A percentile compares a stretch with the other conserved stretches of the same genome.
phyloP scores from a whole-genome alignment of 2,329 filamentous ascomycete species.

The Passalora sequoiae region DNA sequence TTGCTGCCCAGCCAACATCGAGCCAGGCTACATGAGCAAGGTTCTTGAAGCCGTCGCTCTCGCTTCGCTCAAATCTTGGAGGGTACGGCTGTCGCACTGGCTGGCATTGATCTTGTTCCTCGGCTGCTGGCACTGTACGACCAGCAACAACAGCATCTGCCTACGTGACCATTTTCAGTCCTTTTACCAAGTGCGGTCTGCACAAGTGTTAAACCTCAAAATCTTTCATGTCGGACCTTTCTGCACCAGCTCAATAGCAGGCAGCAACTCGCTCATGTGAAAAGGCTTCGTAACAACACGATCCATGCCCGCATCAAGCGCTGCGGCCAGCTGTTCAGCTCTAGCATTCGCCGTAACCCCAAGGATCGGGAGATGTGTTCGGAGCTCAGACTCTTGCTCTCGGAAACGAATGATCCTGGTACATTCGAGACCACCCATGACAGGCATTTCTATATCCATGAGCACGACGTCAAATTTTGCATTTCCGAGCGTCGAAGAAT shows the following conservation, averaged over 20 bases:
- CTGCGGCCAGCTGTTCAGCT: slow-evolving; percentile 54
- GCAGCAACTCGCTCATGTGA: slow-evolving; percentile 41
- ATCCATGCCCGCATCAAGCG: slow-evolving; percentile 69
- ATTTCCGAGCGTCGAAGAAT: slow-evolving; percentile 7
- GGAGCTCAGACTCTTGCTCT: slow-evolving; percentile 39
- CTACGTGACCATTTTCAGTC: too few species aligned
- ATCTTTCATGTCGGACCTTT: too few species aligned
- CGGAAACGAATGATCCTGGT: slow-evolving; percentile 22
- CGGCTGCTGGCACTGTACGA: too few species aligned
- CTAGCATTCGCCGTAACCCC: slow-evolving; percentile 67
- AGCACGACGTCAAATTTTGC: slow-evolving; percentile 23
- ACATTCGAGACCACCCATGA: slow-evolving; percentile 30
- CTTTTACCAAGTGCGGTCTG: too few species aligned
- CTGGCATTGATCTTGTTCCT: too few species aligned
- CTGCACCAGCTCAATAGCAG: slow-evolving; percentile 39
- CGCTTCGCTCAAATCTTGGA: too few species aligned
- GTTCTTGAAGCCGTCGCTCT: too few species aligned
- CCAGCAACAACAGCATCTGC: too few species aligned
- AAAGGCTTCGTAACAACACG: slow-evolving; percentile 38
- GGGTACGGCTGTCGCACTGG: too few species aligned
- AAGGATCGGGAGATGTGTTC: slow-evolving; percentile 63
- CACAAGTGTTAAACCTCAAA: too few species aligned
- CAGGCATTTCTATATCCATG: slow-evolving; percentile 33
- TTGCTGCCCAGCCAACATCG: too few species aligned
- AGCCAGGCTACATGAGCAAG: too few species aligned